phyloP scores from a whole-genome alignment of 106 monocot genomes.

The Amphibolis antarctica region DNA sequence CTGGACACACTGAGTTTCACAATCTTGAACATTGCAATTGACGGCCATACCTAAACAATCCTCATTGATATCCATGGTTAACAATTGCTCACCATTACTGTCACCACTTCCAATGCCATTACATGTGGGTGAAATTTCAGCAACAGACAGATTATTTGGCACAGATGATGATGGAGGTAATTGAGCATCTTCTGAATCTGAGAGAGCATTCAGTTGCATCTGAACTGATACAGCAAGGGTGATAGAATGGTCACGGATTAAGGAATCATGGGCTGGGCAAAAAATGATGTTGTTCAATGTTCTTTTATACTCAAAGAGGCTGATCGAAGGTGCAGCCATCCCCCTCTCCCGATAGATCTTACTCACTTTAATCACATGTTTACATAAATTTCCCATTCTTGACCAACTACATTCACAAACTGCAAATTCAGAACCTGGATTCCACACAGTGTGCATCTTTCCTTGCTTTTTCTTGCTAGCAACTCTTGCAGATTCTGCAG shows the following conservation, averaged over 20 bases:
- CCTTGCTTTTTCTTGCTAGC: conserved; percentile 28
- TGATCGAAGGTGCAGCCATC: conserved; percentile 28
- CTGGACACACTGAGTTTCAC: background rate
- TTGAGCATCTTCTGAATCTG: conserved; percentile 4
- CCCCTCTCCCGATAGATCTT: conserved; percentile 34
- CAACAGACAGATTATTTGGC: background rate
- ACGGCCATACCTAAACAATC: background rate
- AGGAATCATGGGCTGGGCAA: conserved; percentile 63
- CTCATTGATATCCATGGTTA: background rate
- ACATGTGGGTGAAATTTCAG: background rate
- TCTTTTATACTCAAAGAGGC: conserved; percentile 40
- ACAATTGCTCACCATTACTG: background rate
- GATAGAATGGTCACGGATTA: conserved; percentile 72
- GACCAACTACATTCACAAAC: conserved; percentile 76
- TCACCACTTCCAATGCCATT: background rate
- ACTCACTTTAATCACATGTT: conserved; percentile 56
- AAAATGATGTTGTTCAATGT: conserved; percentile 47
- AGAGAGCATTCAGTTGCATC: conserved; percentile 39
- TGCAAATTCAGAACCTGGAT: conserved; percentile 80
- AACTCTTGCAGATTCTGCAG: conserved; percentile 33
- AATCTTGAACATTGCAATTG: background rate
- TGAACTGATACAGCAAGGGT: conserved; percentile 49
- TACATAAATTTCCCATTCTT: conserved; percentile 68
- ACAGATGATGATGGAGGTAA: background rate
- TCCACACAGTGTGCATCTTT: conserved; percentile 30